Evolutionary conservation across 768 basidiomycete species (phyloP).

Genomic region (Macrolepiota dolichaula): DNA sequence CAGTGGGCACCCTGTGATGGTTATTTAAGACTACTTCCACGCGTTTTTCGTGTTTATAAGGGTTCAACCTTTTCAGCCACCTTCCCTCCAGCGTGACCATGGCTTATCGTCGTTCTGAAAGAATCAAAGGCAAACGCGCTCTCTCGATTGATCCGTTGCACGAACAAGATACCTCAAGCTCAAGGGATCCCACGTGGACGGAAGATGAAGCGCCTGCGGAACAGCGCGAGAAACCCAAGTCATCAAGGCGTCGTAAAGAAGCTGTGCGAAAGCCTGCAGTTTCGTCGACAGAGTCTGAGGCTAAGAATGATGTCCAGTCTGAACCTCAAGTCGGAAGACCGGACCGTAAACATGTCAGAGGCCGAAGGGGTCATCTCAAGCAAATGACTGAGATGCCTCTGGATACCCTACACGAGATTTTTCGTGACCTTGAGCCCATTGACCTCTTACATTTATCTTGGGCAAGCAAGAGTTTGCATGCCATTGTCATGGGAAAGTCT

Average conservation of each 20-base stretch:
- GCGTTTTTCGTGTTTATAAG: too few relatives aligned
- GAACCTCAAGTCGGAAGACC: neutral
- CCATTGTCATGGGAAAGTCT: constrained; percentile 23
- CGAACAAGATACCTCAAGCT: neutral
- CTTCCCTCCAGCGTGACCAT: too few relatives aligned
- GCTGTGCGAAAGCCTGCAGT: neutral
- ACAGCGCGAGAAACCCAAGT: neutral
- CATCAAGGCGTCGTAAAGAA: neutral
- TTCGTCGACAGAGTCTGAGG: neutral
- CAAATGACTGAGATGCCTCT: constrained; percentile 30
- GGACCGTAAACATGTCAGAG: constrained; percentile 7
- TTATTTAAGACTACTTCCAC: too few relatives aligned
- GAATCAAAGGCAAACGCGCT: neutral
- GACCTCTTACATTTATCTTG: constrained; percentile 38
- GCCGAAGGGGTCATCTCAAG: constrained; percentile 21
- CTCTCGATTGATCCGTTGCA: too few relatives aligned
- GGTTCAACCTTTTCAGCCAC: too few relatives aligned
- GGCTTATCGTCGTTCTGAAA: neutral
- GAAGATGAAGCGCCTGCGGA: neutral
- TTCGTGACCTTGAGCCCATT: constrained; percentile 31
- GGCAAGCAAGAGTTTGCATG: constrained; percentile 31
- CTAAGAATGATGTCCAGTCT: neutral
- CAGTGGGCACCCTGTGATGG: too few relatives aligned
- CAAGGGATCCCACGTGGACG: neutral
- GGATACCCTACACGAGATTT: constrained; percentile 34